Evolutionary conservation across 352 stramenopile species (phyloP), one percentile per base, ranked within the genome.

Genomic region (Pythium aphanidermatum): DNA sequence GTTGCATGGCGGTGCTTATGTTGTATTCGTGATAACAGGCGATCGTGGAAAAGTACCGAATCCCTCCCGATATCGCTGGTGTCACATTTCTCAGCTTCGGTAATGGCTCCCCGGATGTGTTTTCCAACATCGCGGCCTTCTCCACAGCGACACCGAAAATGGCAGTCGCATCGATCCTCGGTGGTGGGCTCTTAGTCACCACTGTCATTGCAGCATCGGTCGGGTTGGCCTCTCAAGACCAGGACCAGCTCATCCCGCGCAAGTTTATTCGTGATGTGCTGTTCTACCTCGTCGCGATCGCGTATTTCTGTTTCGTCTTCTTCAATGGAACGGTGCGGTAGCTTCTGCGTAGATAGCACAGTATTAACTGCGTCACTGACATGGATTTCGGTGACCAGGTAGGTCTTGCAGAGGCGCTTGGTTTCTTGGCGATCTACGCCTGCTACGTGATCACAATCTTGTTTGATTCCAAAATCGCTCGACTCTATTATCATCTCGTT

Each of bases 61-160:
- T 91, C 33, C 78, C 75, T 21, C 73, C 78, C 1, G 74, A 87
- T 20, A 65, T 91, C 20, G 75, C 78, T 0, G 78, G 78, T 21
- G 78, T 88, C 16, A 91, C 78, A 23, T 87, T 91, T 58, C 58
- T 91, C 29, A 91, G 75, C 58, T 91, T 87, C 27, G 74, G 75
- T 17, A 91, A 91, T 46, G 78, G 75, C 10, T 87, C 75, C 14
- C 75, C 78, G 5, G 75, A 91, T 33, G 74, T 91, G 0, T 88
- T 91, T 39, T 83, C 78, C 31, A 90, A 90, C 25, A 87, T 91
- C 17, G 75, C 75, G 1, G 78, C 75, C 2, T 86, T 91, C 25
- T 60, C 74, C 10, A 70, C 69, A 2, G 52, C 68, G 4, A 84
- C 62, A 13, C 76, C 80, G n/a, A 74, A 69, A 9, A 87, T 88